Percentiles rank a stretch among this genome's conserved stretches.
These are phyloP conservation scores for Cydonia oblonga DNA, from an alignment of 331 rosid genomes.

Conservation along the genomic window DNA sequence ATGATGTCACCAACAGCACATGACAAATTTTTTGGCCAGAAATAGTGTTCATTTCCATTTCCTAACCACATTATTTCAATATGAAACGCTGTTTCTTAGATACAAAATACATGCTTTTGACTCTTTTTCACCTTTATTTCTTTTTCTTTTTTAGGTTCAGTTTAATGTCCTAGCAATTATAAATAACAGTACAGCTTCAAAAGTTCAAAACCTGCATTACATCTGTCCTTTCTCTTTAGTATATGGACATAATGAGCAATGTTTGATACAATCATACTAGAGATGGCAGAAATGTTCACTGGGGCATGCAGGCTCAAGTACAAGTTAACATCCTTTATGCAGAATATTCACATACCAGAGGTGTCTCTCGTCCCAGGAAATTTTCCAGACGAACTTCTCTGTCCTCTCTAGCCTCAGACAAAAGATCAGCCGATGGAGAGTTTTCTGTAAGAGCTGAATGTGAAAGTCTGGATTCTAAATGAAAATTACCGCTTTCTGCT, in stretches of 20 bases:
- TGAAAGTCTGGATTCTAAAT: constrained; percentile 54
- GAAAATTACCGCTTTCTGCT: constrained; percentile 54
- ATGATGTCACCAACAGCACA: neutral
- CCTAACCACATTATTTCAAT: neutral
- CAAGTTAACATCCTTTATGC: neutral
- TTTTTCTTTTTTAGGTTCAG: neutral
- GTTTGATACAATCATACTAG: neutral
- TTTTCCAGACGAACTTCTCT: constrained; percentile 45
- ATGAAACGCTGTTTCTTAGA: neutral
- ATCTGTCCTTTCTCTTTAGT: neutral
- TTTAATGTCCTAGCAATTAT: neutral
- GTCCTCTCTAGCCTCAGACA: constrained; percentile 61
- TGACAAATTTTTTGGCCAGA: neutral
- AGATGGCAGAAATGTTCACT: neutral
- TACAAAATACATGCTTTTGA: neutral
- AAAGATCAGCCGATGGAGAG: constrained; percentile 64
- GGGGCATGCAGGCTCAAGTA: neutral
- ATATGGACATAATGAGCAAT: neutral
- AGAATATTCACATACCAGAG: constrained; percentile 52
- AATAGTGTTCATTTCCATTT: neutral
- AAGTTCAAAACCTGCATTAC: neutral
- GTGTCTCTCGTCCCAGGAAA: constrained; percentile 65
- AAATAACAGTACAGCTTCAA: neutral
- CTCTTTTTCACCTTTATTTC: neutral
- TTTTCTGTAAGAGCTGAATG: constrained; percentile 64